Conservation (phyloP, 441 rosid species). For the Syzygium malaccense region DNA sequence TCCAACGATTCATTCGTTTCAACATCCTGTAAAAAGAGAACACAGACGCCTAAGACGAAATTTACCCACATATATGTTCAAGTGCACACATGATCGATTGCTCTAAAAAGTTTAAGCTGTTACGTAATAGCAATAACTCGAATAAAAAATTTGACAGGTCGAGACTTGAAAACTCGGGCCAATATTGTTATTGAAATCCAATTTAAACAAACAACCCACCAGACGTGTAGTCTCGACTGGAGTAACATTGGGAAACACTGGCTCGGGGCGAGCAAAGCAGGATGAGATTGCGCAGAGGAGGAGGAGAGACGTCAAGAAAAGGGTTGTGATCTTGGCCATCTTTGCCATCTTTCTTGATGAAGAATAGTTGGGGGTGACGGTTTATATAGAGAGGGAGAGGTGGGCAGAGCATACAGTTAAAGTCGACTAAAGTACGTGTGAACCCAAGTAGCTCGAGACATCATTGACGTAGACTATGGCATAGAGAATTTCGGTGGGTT, state of each 20-base stretch:
- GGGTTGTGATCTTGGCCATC: constrained; percentile 16
- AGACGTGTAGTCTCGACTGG: background rate
- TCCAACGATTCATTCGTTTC: constrained; percentile 16
- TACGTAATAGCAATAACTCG: no score
- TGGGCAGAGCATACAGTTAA: background rate
- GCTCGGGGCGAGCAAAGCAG: constrained; percentile 29
- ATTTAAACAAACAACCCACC: background rate
- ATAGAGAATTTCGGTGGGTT: background rate
- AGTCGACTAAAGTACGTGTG: background rate
- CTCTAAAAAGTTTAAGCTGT: background rate
- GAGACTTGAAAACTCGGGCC: background rate
- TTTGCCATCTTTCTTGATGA: background rate
- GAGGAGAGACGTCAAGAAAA: constrained; percentile 21
- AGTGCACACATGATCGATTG: background rate
- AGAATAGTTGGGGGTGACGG: background rate
- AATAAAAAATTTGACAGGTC: background rate
- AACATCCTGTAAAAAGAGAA: constrained; percentile 11
- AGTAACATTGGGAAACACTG: constrained; percentile 1
- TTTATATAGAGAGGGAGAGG: background rate
- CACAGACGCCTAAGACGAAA: background rate
- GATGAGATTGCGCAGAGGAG: constrained; percentile 22
- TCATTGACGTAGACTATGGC: background rate
- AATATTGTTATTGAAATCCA: background rate
- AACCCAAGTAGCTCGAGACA: background rate
- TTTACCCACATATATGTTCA: background rate